Conservation (phyloP, 306 rosid species). For the Styphnolobium japonicum region DNA sequence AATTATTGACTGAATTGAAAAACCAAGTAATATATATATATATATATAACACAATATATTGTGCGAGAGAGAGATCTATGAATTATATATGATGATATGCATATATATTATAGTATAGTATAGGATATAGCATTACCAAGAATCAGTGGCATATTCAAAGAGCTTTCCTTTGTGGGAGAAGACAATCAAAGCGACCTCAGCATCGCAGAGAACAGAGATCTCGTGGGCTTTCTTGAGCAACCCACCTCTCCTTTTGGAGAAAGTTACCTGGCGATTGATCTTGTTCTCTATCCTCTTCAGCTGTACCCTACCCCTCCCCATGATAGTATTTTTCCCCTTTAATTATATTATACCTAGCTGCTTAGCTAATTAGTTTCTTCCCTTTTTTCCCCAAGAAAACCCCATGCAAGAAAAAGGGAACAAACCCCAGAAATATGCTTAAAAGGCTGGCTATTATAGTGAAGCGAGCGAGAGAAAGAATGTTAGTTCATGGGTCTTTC, state of each 20-base stretch:
- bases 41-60: background rate
- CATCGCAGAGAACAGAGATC: constrained; percentile 94
- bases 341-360: background rate
- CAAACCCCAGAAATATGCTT: background rate
- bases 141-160: constrained; percentile 83
- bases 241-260: constrained; percentile 86
- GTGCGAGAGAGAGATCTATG: background rate
- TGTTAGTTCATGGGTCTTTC: constrained; percentile 21
- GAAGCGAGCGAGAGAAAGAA: background rate
- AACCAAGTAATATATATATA: background rate
- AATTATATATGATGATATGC: background rate
- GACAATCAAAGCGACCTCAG: constrained; percentile 89
- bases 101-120: background rate
- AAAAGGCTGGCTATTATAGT: constrained; percentile 19
- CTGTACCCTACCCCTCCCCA: constrained; percentile 97
- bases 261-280: constrained; percentile 87
- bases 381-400: background rate
- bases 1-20: background rate
- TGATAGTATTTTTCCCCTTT: background rate
- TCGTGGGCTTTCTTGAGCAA: constrained; percentile 87
- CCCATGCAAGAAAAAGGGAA: constrained; percentile 35
- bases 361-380: background rate
- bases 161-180: constrained; percentile 89
- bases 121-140: constrained; percentile 46
- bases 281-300: constrained; percentile 86